Evolutionary conservation across 2,329 filamentous ascomycete genomes (phyloP).

Genomic region (Sclerotiophoma versabilis): DNA sequence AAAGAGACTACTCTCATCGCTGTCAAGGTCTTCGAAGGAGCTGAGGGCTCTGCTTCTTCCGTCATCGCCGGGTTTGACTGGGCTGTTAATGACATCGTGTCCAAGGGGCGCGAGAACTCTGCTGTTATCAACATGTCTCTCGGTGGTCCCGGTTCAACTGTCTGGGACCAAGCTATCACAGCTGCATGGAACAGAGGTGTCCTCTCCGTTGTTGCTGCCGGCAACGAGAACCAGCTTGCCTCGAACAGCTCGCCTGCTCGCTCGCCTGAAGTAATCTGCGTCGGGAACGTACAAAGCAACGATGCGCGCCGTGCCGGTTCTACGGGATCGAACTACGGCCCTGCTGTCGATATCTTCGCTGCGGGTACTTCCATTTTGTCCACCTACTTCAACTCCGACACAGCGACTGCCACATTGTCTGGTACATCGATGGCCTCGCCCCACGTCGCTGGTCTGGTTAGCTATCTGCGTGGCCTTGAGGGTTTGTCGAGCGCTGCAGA

Average conservation of each 20-base stretch:
- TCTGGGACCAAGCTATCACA: slow-evolving; percentile 45
- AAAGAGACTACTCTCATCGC: slow-evolving; percentile 45
- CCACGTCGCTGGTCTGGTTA: slow-evolving; percentile 71
- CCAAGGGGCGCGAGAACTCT: slow-evolving; percentile 34
- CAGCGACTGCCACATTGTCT: slow-evolving; percentile 53
- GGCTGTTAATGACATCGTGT: slow-evolving; percentile 45
- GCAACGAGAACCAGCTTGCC: slow-evolving; percentile 43
- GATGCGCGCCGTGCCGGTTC: slow-evolving; percentile 28
- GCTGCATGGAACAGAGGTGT: slow-evolving; percentile 43
- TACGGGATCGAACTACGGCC: slow-evolving; percentile 47
- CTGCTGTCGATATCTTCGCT: slow-evolving; percentile 50
- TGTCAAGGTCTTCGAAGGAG: slow-evolving; percentile 46
- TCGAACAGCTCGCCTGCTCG: slow-evolving; percentile 39
- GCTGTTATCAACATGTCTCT: slow-evolving; percentile 51
- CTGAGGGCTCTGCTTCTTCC: slow-evolving; percentile 24
- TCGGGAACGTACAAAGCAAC: slow-evolving; percentile 43
- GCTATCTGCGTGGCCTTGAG: slow-evolving; percentile 68
- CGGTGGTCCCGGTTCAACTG: slow-evolving; percentile 35
- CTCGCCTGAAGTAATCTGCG: slow-evolving; percentile 46
- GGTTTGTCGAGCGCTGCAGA: slow-evolving; percentile 29
- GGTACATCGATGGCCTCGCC: slow-evolving; percentile 73
- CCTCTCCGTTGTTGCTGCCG: slow-evolving; percentile 45
- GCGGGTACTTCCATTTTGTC: slow-evolving; percentile 52
- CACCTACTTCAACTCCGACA: slow-evolving; percentile 56
- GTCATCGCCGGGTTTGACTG: slow-evolving; percentile 44